Percentiles rank a stretch among this genome's conserved stretches.
These are phyloP conservation scores for Noccaea caerulescens DNA, from an alignment of 345 rosid species.

Conservation along the genomic window DNA sequence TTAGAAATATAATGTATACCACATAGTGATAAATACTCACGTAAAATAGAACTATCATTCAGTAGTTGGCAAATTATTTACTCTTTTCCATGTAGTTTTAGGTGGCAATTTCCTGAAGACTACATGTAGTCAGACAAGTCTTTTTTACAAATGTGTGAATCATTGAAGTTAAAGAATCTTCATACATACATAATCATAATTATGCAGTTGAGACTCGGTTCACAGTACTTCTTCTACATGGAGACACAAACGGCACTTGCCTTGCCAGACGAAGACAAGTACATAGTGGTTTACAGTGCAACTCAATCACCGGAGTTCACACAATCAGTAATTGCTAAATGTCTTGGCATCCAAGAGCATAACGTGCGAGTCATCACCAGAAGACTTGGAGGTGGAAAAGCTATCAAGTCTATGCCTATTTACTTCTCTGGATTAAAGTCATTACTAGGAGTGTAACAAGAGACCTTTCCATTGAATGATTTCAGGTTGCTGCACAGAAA, in stretches of 20 bases:
- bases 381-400: slow-evolving; percentile 95
- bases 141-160: too few species aligned
- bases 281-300: slow-evolving; percentile 72
- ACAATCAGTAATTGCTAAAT: slow-evolving; percentile 60
- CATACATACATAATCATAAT: too few species aligned
- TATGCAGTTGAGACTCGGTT: slow-evolving; percentile 67
- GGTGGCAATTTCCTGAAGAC: slow-evolving; percentile 8
- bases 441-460: slow-evolving; percentile 1
- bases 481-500: slow-evolving; percentile 74
- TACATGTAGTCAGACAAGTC: too few species aligned
- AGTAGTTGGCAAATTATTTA: neutral
- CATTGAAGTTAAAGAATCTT: too few species aligned
- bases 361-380: slow-evolving; percentile 84
- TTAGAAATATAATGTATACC: neutral
- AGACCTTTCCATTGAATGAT: slow-evolving; percentile 1
- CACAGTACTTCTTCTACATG: slow-evolving; percentile 91
- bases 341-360: slow-evolving; percentile 81
- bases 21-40: neutral
- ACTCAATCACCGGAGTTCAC: slow-evolving; percentile 67
- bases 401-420: slow-evolving; percentile 56
- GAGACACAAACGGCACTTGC: slow-evolving; percentile 91
- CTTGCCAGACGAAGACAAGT: slow-evolving; percentile 87
- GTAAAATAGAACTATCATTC: neutral
- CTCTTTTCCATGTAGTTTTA: slow-evolving; percentile 11
- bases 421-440: slow-evolving; percentile 3